Evolutionary conservation across 2,329 filamentous ascomycete species (phyloP).

Genomic region (Hypoxylon sp.): DNA sequence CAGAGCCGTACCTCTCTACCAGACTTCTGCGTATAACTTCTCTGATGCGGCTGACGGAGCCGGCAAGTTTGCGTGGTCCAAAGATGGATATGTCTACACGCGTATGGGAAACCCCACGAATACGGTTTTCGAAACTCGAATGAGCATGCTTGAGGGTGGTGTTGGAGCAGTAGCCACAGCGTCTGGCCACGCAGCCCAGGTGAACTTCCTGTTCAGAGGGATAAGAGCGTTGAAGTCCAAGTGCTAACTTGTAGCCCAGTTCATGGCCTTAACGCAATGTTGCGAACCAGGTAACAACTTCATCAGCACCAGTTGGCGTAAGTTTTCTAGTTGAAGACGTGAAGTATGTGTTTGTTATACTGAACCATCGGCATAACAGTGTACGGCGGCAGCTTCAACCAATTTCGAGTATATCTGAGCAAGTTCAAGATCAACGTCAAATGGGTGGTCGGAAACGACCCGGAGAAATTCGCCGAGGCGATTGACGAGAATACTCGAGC

Average conservation of each 20-base stretch:
- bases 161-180: slow-evolving; percentile 49
- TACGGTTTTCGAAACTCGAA: slow-evolving; percentile 49
- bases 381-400: slow-evolving; percentile 50
- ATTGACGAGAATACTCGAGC: slow-evolving; percentile 45
- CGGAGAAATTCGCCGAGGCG: slow-evolving; percentile 43
- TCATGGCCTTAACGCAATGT: slow-evolving; percentile 49
- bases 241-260: slow-evolving; percentile 34
- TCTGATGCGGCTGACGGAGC: slow-evolving; percentile 50
- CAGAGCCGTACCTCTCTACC: slow-evolving; percentile 43
- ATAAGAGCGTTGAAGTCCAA: neutral
- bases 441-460: slow-evolving; percentile 46
- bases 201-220: slow-evolving; percentile 18
- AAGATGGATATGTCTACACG: slow-evolving; percentile 50
- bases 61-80: slow-evolving; percentile 48
- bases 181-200: slow-evolving; percentile 48
- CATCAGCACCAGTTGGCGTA: slow-evolving; percentile 47
- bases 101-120: slow-evolving; percentile 51
- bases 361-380: slow-evolving; percentile 34
- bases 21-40: slow-evolving; percentile 47
- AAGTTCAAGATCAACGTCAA: slow-evolving; percentile 51
- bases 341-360: neutral
- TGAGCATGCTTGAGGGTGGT: slow-evolving; percentile 51
- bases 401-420: slow-evolving; percentile 49
- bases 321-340: slow-evolving; percentile 16
- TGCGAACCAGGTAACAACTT: slow-evolving; percentile 50